These are phyloP conservation scores for Alternaria arborescens DNA, from an alignment of 2,329 filamentous ascomycete species.

Conservation along the genomic window DNA sequence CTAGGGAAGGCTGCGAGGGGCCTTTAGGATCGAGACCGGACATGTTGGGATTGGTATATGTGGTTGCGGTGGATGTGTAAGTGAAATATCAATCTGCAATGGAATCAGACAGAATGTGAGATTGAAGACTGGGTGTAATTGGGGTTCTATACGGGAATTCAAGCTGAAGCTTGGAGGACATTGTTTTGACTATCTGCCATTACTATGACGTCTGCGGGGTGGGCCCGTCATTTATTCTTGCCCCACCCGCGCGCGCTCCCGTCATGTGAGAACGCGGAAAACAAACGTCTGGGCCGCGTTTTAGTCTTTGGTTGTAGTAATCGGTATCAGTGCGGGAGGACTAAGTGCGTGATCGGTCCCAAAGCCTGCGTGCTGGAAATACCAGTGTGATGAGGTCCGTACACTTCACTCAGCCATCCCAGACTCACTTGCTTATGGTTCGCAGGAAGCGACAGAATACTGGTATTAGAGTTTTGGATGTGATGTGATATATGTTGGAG, in stretches of 20 bases:
- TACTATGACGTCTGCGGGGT: constrained; percentile 45
- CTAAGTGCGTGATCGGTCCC: background rate
- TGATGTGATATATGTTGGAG: background rate
- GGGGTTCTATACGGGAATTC: constrained; percentile 10
- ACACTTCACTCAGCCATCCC: background rate
- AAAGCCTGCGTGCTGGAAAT: background rate
- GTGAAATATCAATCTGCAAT: background rate
- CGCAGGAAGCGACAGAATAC: background rate
- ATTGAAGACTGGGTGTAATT: background rate
- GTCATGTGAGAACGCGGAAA: constrained; percentile 23
- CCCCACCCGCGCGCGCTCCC: constrained; percentile 21
- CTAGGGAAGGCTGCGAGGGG: constrained; percentile 55
- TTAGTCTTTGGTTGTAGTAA: constrained; percentile 20
- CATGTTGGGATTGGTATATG: constrained; percentile 34
- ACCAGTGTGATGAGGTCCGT: background rate
- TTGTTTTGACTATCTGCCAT: constrained; percentile 13
- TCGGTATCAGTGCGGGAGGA: constrained; percentile 7
- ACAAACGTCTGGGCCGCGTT: constrained; percentile 12
- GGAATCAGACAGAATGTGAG: background rate
- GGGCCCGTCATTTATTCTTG: constrained; percentile 32
- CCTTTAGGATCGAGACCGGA: constrained; percentile 52
- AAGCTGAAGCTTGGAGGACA: constrained; percentile 3
- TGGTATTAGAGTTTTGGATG: background rate
- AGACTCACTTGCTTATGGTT: background rate
- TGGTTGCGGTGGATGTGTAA: constrained; percentile 5